A percentile compares a stretch with the other conserved stretches of the same genome.
phyloP scores from a whole-genome alignment of 164 flowering plant genomes.

The Vitis amurensis region DNA sequence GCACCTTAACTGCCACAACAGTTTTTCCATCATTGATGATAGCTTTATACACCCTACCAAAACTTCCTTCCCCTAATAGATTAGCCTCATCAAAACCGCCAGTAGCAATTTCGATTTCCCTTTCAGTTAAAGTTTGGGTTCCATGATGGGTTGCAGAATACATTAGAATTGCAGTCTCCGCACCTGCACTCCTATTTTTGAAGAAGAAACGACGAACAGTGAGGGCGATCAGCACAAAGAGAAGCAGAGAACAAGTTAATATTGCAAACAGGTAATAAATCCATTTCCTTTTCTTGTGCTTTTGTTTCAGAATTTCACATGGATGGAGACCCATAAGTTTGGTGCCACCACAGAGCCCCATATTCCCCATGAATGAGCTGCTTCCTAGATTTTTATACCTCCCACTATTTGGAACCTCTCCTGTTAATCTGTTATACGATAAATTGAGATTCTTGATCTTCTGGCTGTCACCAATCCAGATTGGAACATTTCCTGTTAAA shows the following conservation, averaged over 20 bases:
- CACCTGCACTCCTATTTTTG: not conserved
- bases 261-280: not conserved
- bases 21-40: constrained; percentile 9
- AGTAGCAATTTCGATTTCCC: constrained; percentile 20
- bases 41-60: constrained; percentile 11
- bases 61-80: constrained; percentile 7
- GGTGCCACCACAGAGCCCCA: constrained; percentile 16
- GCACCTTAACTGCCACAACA: constrained; percentile 12
- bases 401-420: constrained; percentile 11
- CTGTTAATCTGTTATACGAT: not conserved
- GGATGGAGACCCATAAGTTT: constrained; percentile 11
- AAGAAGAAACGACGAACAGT: not conserved
- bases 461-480: not conserved
- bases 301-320: constrained; percentile 3
- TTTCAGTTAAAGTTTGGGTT: constrained; percentile 9
- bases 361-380: constrained; percentile 20
- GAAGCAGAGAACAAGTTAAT: not conserved
- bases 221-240: not conserved
- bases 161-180: not conserved
- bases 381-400: not conserved
- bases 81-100: constrained; percentile 12
- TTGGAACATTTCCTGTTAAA: not conserved
- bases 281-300: not conserved
- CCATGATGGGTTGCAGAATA: not conserved
- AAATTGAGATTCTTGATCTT: not conserved